These are phyloP conservation scores for Hymenoscyphus salicellus DNA, from an alignment of 2,329 filamentous ascomycete genomes.

Conservation along the genomic window DNA sequence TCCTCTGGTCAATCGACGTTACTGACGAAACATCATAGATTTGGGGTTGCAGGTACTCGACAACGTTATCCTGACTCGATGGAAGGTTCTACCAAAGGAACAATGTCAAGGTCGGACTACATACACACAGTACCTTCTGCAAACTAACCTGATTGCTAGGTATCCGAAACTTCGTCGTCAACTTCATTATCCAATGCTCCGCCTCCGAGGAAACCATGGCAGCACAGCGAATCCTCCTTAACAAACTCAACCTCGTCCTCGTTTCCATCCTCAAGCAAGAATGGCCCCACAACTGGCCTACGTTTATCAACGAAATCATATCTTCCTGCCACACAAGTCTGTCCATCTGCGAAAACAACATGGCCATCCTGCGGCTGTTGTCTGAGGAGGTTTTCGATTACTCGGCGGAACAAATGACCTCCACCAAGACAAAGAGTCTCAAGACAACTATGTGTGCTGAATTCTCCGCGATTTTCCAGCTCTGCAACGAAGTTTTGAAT, in stretches of 20 bases:
- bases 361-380: slow-evolving; percentile 91
- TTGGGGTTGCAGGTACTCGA: slow-evolving; percentile 94
- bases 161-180: slow-evolving; percentile 98
- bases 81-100: slow-evolving; percentile 94
- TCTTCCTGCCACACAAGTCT: slow-evolving; percentile 91
- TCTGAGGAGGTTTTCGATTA: slow-evolving; percentile 99
- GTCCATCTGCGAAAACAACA: slow-evolving; percentile 99
- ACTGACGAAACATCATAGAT: slow-evolving; percentile 52
- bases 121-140: no score
- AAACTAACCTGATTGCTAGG: slow-evolving; percentile 50
- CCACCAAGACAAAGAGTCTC: slow-evolving; percentile 88
- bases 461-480: slow-evolving; percentile 96
- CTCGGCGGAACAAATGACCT: slow-evolving; percentile 99
- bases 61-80: slow-evolving; percentile 97
- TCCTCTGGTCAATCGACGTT: not conserved
- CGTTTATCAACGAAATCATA: slow-evolving; percentile 99
- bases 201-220: slow-evolving; percentile 84
- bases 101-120: slow-evolving; percentile 76
- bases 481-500: slow-evolving; percentile 92
- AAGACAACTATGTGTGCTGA: slow-evolving; percentile 99
- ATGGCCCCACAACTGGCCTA: slow-evolving; percentile 99
- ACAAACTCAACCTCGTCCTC: slow-evolving; percentile 97
- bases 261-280: slow-evolving; percentile 98
- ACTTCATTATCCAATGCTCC: slow-evolving; percentile 95
- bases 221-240: slow-evolving; percentile 82